Percentiles rank a stretch among this genome's conserved stretches.
Evolutionary conservation across 352 stramenopile genomes (phyloP).

Genomic region (Phytophthora pluvialis): DNA sequence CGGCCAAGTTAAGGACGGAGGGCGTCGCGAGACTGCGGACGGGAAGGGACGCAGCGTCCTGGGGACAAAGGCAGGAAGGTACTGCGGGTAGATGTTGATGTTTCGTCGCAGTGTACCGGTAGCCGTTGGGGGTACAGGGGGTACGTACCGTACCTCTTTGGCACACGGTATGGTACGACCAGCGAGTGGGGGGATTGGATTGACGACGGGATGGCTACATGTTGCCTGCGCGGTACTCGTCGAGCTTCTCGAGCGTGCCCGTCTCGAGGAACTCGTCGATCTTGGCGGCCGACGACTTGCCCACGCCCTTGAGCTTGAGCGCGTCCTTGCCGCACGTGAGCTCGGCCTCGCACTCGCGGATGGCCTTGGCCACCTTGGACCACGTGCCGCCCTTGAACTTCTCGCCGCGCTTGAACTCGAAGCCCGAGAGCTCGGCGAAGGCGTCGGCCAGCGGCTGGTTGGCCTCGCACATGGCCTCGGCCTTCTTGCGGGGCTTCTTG

Average conservation of each 20-base stretch:
- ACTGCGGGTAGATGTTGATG: constrained; percentile 15
- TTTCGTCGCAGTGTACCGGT: constrained; percentile 1
- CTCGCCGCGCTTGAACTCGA: constrained; percentile 90
- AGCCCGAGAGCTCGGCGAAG: constrained; percentile 84
- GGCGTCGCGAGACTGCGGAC: background rate
- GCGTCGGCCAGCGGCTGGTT: constrained; percentile 80
- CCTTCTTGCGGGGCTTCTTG: constrained; percentile 68
- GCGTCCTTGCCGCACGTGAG: constrained; percentile 82
- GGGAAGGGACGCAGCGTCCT: constrained; percentile 26
- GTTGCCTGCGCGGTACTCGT: constrained; percentile 87
- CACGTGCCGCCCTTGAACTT: constrained; percentile 88
- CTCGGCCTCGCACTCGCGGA: constrained; percentile 67
- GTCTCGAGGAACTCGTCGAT: constrained; percentile 90
- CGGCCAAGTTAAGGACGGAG: too few relatives aligned
- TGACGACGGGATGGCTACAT: constrained; percentile 46
- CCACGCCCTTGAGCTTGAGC: constrained; percentile 85
- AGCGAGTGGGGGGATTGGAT: background rate
- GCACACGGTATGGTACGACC: background rate
- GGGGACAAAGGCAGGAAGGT: constrained; percentile 13
- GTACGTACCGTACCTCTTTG: background rate
- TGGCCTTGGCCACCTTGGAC: constrained; percentile 89
- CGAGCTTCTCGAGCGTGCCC: constrained; percentile 76
- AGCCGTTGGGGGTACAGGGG: constrained; percentile 6
- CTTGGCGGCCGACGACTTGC: constrained; percentile 79
- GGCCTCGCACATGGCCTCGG: constrained; percentile 53